Conservation (phyloP, 2,329 filamentous ascomycete species). For the Zymoseptoria passerinii region DNA sequence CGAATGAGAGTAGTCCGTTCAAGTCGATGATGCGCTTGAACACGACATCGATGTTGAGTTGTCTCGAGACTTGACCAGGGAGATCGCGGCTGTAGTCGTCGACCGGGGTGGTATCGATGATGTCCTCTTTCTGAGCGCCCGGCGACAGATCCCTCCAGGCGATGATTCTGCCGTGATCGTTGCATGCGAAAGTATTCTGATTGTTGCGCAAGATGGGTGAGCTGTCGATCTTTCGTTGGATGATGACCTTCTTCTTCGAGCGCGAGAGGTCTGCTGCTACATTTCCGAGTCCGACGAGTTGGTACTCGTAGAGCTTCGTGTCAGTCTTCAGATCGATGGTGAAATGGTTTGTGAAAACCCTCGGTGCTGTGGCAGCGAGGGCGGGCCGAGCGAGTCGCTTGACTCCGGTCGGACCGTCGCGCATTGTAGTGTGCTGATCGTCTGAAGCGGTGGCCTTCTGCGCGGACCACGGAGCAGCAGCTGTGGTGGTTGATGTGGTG, state of each 20-base stretch:
- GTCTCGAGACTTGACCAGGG: neutral
- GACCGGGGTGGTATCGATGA: neutral
- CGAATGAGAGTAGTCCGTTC: no score
- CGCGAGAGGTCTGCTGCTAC: slow-evolving; percentile 1
- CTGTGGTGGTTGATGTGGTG: neutral
- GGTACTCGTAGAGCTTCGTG: slow-evolving; percentile 12
- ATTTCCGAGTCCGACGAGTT: slow-evolving; percentile 2
- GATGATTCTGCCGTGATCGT: slow-evolving; percentile 12
- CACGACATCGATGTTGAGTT: neutral
- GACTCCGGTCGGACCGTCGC: neutral
- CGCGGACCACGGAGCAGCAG: neutral
- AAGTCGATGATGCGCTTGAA: neutral
- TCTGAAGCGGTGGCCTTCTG: neutral
- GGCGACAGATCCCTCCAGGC: slow-evolving; percentile 1
- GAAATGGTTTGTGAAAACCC: slow-evolving; percentile 14
- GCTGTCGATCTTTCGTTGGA: slow-evolving; percentile 6
- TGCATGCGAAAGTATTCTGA: slow-evolving; percentile 6
- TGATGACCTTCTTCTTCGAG: slow-evolving; percentile 7
- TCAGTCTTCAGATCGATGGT: neutral
- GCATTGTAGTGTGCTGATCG: no score
- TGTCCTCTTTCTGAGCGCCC: neutral
- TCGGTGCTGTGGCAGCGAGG: neutral
- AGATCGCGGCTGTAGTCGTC: neutral
- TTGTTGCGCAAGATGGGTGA: slow-evolving; percentile 2
- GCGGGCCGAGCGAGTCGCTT: neutral